These are phyloP conservation scores for Jaltomata sinuosa DNA, from an alignment of 257 asterid genomes.

Conservation along the genomic window DNA sequence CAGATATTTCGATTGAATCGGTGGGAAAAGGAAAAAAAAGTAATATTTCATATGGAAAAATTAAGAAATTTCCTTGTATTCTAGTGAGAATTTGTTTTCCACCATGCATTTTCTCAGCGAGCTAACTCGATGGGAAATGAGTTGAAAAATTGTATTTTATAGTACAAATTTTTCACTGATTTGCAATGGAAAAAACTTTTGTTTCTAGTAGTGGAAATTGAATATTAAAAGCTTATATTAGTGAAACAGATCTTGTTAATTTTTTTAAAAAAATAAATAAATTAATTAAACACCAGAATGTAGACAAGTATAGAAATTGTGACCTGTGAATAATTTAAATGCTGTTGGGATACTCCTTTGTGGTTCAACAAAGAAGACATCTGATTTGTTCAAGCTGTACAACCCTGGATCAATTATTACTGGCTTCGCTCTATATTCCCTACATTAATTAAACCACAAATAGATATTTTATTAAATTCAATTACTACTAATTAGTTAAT, in stretches of 20 bases:
- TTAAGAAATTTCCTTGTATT: too few relatives aligned
- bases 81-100: too few relatives aligned
- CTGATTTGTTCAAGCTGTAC: constrained; percentile 11
- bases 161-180: too few relatives aligned
- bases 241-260: background rate
- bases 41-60: too few relatives aligned
- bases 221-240: background rate
- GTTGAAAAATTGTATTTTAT: too few relatives aligned
- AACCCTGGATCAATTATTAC: constrained; percentile 70
- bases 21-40: too few relatives aligned
- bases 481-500: background rate
- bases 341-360: constrained; percentile 22
- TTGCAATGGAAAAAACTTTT: too few relatives aligned
- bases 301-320: background rate
- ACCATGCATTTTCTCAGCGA: too few relatives aligned
- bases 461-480: background rate
- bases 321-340: constrained; percentile 44
- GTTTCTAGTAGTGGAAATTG: too few relatives aligned
- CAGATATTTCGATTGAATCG: too few relatives aligned
- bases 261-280: too few relatives aligned
- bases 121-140: too few relatives aligned
- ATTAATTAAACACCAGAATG: background rate
- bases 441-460: background rate
- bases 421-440: constrained; percentile 65
- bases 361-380: constrained; percentile 43